These are phyloP conservation scores for Pseudocercospora crystallina DNA, from an alignment of 2,329 filamentous ascomycete species.

Conservation along the genomic window DNA sequence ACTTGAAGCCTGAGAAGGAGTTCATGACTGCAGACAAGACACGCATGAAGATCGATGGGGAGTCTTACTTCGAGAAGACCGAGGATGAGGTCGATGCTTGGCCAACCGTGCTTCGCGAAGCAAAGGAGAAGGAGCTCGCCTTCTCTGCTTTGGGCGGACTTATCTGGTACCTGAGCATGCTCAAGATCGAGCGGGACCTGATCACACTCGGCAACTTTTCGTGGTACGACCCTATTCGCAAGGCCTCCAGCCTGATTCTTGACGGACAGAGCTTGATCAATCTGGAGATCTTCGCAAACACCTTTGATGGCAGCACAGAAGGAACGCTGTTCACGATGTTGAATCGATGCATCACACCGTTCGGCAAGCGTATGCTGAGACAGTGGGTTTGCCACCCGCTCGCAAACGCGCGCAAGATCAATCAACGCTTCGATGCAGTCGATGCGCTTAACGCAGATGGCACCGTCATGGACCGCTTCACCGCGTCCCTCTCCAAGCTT, in stretches of 20 bases:
- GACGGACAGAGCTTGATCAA: slow-evolving; percentile 97
- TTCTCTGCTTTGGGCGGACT: slow-evolving; percentile 92
- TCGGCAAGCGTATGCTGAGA: slow-evolving; percentile 91
- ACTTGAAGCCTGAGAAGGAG: slow-evolving; percentile 80
- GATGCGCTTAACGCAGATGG: slow-evolving; percentile 86
- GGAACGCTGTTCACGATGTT: slow-evolving; percentile 88
- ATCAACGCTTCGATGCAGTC: slow-evolving; percentile 89
- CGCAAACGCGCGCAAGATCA: slow-evolving; percentile 82
- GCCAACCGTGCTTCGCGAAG: slow-evolving; percentile 72
- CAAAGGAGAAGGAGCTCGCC: slow-evolving; percentile 72
- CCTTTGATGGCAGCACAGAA: slow-evolving; percentile 77
- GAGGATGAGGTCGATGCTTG: slow-evolving; percentile 63
- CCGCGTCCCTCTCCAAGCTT: slow-evolving; percentile 82
- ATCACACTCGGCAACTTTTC: slow-evolving; percentile 88
- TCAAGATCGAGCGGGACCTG: slow-evolving; percentile 86
- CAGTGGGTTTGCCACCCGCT: slow-evolving; percentile 98
- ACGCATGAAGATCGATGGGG: slow-evolving; percentile 74
- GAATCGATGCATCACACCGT: slow-evolving; percentile 93
- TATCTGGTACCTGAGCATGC: slow-evolving; percentile 74
- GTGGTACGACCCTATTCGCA: slow-evolving; percentile 89
- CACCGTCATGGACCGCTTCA: slow-evolving; percentile 80
- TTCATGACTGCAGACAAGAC: slow-evolving; percentile 88
- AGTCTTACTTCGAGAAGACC: slow-evolving; percentile 70
- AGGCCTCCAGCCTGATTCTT: slow-evolving; percentile 82
- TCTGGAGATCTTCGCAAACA: slow-evolving; percentile 94